phyloP scores from a whole-genome alignment of 2,329 filamentous ascomycete species.

The Ophiostoma sp. region DNA sequence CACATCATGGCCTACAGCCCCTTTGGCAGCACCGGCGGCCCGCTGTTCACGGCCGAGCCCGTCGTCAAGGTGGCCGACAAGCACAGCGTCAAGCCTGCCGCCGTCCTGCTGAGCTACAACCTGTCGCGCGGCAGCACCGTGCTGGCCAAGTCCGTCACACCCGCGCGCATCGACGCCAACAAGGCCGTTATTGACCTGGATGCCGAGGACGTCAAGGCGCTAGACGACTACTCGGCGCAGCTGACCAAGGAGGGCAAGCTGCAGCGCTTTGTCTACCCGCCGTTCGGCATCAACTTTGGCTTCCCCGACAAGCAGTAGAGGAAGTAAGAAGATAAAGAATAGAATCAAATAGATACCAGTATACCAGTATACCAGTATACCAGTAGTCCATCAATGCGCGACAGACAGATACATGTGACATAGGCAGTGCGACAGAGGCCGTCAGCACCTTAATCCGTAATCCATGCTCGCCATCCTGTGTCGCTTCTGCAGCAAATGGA shows the following conservation, averaged over 20 bases:
- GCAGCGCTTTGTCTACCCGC: conserved; percentile 61
- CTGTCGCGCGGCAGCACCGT: conserved; percentile 64
- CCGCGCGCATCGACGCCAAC: conserved; percentile 64
- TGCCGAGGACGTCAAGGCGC: conserved; percentile 53
- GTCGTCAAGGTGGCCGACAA: conserved; percentile 60
- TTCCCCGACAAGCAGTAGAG: conserved; percentile 58
- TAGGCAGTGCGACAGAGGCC: no score
- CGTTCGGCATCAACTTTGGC: conserved; percentile 63
- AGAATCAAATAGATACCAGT: background rate
- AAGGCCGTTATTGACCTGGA: conserved; percentile 60
- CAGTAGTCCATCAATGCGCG: no score
- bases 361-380: no score
- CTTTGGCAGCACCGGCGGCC: conserved; percentile 59
- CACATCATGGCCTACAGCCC: conserved; percentile 67
- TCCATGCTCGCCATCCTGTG: no score
- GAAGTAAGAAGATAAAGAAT: background rate
- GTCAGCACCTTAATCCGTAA: no score
- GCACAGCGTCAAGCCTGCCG: conserved; percentile 54
- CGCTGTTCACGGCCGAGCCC: conserved; percentile 58
- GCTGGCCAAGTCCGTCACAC: conserved; percentile 66
- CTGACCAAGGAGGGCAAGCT: conserved; percentile 47
- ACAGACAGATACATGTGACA: no score
- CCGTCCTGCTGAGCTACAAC: conserved; percentile 66
- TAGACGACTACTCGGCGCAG: conserved; percentile 50
- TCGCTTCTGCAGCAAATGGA: no score